Evolutionary conservation across 176 grass and related monocot species (phyloP), one percentile per base, ranked within the genome.

Genomic region (Triticum monococcum): DNA sequence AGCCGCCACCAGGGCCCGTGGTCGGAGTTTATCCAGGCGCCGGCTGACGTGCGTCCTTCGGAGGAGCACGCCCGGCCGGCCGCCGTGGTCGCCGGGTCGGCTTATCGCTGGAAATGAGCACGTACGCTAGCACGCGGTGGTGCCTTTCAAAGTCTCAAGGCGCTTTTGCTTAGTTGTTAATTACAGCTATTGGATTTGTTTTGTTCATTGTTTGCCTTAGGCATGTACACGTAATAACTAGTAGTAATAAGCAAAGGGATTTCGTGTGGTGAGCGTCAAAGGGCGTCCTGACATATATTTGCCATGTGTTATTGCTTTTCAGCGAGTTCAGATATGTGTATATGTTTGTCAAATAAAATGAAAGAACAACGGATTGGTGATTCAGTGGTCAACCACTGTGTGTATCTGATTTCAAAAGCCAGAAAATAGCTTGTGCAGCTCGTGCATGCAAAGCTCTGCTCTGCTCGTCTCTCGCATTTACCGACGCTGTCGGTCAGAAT

Each of bases 101-200:
- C 89, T 9, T 84, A 80, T 69, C 64, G 77, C 38, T 43, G 83
- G 77, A 88, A 88, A 22, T 91, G 78, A 91, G 20, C 2, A 20
- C 13, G 40, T 13, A 28, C 9, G 20, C 1, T 32, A 4, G 31
- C 31, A 32, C 26, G 26, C 26, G 2, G 10, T 12, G 50, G 41
- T 41, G 43, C 64, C 62, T 78, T 75, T 5, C 32, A 32, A 68
- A 88, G 4, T 52, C 14, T 3, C 81, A 36, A 84, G 75, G 67
- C n/a, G n/a, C n/a, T n/a, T n/a, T n/a, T n/a, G n/a, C 28, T 25
- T 26, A 24, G 37, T n/a, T 54, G n/a, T 40, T 40, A 33, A 38
- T 60, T 12, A 8, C 2, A 24, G 9, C 31, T 32, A 32, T 65
- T 79, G 36, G 63, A 30, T 82, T 82, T 28, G 64, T n/a, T 72